Evolutionary conservation across 2,329 filamentous ascomycete genomes (phyloP).

Genomic region (Neonectria coccinea): DNA sequence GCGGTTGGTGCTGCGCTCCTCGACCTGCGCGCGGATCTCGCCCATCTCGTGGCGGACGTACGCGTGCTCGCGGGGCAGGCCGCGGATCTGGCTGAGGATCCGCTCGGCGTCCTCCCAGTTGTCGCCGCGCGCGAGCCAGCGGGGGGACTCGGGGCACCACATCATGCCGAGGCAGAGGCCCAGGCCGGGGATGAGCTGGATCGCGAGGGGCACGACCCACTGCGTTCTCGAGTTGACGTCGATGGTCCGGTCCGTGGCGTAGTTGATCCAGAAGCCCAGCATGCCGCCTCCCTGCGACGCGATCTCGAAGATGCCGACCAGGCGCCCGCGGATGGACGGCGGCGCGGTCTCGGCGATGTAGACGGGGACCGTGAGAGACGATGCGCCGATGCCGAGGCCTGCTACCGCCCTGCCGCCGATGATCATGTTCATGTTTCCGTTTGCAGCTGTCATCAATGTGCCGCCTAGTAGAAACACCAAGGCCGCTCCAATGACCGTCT

Average conservation of each 20-base stretch:
- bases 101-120: slow-evolving; percentile 61
- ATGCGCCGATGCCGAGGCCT: slow-evolving; percentile 64
- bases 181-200: slow-evolving; percentile 67
- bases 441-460: slow-evolving; percentile 50
- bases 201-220: slow-evolving; percentile 68
- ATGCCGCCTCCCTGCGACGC: slow-evolving; percentile 49
- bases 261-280: slow-evolving; percentile 56
- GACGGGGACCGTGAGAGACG: slow-evolving; percentile 60
- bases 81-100: slow-evolving; percentile 51
- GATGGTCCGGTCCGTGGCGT: slow-evolving; percentile 45
- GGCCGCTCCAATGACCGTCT: slow-evolving; percentile 58
- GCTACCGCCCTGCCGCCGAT: slow-evolving; percentile 63
- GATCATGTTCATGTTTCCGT: slow-evolving; percentile 53
- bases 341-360: slow-evolving; percentile 59
- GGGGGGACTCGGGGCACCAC: slow-evolving; percentile 70
- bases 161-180: slow-evolving; percentile 66
- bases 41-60: slow-evolving; percentile 61
- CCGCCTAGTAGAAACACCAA: slow-evolving; percentile 55
- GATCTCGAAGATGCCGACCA: slow-evolving; percentile 64
- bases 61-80: slow-evolving; percentile 50
- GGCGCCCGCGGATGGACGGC: slow-evolving; percentile 62
- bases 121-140: slow-evolving; percentile 69
- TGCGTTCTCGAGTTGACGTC: slow-evolving; percentile 47
- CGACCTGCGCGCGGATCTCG: slow-evolving; percentile 69
- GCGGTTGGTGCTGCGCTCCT: slow-evolving; percentile 55